A percentile compares a stretch with the other conserved stretches of the same genome.
Evolutionary conservation across 202 grass and related monocot species (phyloP).

Genomic region (Tripidium arundinaceum): DNA sequence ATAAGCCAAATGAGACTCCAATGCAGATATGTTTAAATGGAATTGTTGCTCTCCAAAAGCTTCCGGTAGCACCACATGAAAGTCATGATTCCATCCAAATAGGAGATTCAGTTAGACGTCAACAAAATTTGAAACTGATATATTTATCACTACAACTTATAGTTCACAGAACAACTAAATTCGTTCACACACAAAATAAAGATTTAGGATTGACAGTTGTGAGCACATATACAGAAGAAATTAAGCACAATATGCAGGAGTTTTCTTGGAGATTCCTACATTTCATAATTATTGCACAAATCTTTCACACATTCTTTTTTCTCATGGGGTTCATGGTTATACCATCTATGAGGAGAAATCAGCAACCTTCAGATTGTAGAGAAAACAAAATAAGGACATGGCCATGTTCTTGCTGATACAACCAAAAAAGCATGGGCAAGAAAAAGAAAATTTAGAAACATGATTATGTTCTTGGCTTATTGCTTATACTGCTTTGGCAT

Average conservation of each 20-base stretch:
- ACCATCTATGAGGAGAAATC: not conserved
- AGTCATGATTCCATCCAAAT: not conserved
- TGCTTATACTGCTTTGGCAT: not conserved
- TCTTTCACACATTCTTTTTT: not conserved
- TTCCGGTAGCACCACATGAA: not conserved
- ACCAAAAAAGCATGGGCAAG: not conserved
- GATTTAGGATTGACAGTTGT: not conserved
- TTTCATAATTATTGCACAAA: not conserved
- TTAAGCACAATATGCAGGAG: not conserved
- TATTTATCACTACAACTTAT: not conserved
- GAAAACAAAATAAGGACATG: not conserved
- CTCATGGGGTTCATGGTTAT: not conserved
- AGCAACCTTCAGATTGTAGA: not conserved
- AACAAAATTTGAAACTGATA: not conserved
- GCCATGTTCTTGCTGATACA: not conserved
- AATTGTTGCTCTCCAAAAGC: not conserved
- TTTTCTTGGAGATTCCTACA: not conserved
- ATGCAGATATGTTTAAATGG: not conserved
- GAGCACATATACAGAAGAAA: not conserved
- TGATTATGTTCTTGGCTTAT: not conserved
- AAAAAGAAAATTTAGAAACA: not conserved
- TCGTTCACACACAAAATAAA: not conserved
- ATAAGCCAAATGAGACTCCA: not conserved
- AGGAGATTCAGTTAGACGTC: not conserved
- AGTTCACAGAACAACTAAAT: not conserved